Evolutionary conservation across 2,329 filamentous ascomycete genomes (phyloP).

Genomic region (Hymenoscyphus fraxineus): DNA sequence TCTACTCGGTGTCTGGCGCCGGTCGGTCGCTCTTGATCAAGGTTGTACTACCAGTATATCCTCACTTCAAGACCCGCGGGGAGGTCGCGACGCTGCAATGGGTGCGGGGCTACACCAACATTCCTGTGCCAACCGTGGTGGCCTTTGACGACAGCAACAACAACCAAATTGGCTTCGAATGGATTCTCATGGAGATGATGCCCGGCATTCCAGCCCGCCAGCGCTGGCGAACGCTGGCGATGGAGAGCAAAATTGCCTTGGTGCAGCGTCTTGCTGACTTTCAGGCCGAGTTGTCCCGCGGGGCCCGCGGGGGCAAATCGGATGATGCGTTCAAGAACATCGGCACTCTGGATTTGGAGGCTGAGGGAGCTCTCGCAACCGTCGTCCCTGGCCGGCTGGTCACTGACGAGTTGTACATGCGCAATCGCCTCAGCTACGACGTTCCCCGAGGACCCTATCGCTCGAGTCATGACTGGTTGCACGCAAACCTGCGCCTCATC

Average conservation of each 20-base stretch:
- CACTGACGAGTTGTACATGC: slow-evolving; percentile 1
- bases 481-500: slow-evolving; percentile 3
- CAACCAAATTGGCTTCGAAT: slow-evolving; percentile 40
- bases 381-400: not conserved
- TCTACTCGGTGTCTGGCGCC: slow-evolving; percentile 31
- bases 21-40: slow-evolving; percentile 34
- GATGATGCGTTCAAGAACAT: not conserved
- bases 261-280: slow-evolving; percentile 34
- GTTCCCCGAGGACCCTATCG: slow-evolving; percentile 10
- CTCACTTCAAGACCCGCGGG: slow-evolving; percentile 37
- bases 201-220: slow-evolving; percentile 18
- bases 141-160: slow-evolving; percentile 33
- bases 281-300: slow-evolving; percentile 30
- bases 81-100: slow-evolving; percentile 40
- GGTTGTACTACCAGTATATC: slow-evolving; percentile 38
- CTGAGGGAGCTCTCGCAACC: not conserved
- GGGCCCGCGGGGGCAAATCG: too few species aligned
- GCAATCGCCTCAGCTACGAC: slow-evolving; percentile 6
- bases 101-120: slow-evolving; percentile 31
- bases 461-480: slow-evolving; percentile 9
- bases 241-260: slow-evolving; percentile 35
- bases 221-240: slow-evolving; percentile 35
- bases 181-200: slow-evolving; percentile 39
- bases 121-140: slow-evolving; percentile 37
- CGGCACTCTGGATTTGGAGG: not conserved